phyloP scores from a whole-genome alignment of 805 yeast genomes.

The Metschnikowia chrysomelidarum region DNA sequence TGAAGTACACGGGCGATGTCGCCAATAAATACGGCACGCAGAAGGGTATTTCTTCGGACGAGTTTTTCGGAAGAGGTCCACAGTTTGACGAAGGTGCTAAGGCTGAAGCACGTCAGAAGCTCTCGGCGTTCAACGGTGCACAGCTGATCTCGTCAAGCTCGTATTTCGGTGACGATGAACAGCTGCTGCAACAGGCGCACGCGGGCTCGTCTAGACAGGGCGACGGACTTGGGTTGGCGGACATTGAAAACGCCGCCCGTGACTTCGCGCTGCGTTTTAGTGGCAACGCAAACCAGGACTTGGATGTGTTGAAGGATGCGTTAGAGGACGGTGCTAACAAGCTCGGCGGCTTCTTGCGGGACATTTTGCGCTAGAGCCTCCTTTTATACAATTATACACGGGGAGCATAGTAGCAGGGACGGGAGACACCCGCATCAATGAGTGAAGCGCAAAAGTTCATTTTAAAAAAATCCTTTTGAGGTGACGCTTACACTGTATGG shows the following conservation, averaged over 20 bases:
- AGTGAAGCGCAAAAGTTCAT: too few species aligned
- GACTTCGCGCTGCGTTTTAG: conserved; percentile 68
- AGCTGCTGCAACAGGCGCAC: conserved; percentile 20
- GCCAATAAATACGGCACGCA: conserved; percentile 79
- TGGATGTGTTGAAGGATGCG: conserved; percentile 85
- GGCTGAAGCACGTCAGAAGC: conserved; percentile 76
- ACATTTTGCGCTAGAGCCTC: conserved; percentile 58
- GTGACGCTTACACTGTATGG: too few species aligned
- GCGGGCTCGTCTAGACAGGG: conserved; percentile 17
- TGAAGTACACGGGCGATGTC: conserved; percentile 71
- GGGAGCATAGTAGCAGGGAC: neutral
- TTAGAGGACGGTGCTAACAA: conserved; percentile 92
- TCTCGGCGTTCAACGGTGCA: conserved; percentile 81
- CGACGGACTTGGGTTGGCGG: conserved; percentile 31
- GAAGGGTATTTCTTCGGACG: conserved; percentile 95
- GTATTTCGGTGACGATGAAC: conserved; percentile 85
- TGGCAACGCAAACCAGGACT: conserved; percentile 81
- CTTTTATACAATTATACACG: conserved; percentile 1
- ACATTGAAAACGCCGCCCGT: conserved; percentile 57
- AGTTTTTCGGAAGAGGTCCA: conserved; percentile 83
- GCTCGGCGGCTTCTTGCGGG: conserved; percentile 81
- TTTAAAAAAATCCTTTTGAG: too few species aligned
- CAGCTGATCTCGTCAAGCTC: conserved; percentile 88
- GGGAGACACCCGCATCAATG: too few species aligned
- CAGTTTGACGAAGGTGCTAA: conserved; percentile 74